These are phyloP conservation scores for Candida fluviatilis DNA, from an alignment of 805 yeast species.

Conservation along the genomic window DNA sequence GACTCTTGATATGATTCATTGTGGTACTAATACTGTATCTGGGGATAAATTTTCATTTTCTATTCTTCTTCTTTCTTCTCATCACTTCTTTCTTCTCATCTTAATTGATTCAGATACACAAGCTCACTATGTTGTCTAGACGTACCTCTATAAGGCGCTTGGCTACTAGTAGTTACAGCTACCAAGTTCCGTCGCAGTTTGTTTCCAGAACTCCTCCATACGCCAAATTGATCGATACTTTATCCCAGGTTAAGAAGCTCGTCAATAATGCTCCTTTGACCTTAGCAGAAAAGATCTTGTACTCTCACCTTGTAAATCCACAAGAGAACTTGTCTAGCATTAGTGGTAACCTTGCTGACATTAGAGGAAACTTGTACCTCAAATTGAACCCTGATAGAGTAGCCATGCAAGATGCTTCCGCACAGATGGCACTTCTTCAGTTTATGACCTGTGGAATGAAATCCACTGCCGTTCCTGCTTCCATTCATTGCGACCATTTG, in stretches of 20 bases:
- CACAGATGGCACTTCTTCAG: constrained; percentile 97
- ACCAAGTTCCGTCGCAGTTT: constrained; percentile 54
- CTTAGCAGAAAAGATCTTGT: constrained; percentile 88
- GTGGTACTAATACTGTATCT: too few species aligned
- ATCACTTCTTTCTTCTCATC: not conserved
- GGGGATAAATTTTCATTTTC: too few species aligned
- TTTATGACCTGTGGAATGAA: constrained; percentile 96
- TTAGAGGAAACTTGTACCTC: constrained; percentile 86
- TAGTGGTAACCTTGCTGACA: constrained; percentile 45
- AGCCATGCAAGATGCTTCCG: constrained; percentile 99
- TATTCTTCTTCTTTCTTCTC: not conserved
- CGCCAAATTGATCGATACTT: constrained; percentile 61
- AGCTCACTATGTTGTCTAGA: too few species aligned
- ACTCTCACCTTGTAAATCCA: constrained; percentile 88
- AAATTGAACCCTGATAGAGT: constrained; percentile 96
- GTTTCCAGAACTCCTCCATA: constrained; percentile 84
- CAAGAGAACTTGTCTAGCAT: constrained; percentile 64
- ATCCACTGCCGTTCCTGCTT: constrained; percentile 85
- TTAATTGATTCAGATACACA: too few species aligned
- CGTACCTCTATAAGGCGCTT: constrained; percentile 10
- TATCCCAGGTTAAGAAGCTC: constrained; percentile 52
- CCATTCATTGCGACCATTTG: constrained; percentile 97
- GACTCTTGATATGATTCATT: too few species aligned
- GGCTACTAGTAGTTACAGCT: constrained; percentile 28
- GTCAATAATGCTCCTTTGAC: constrained; percentile 76